These are phyloP conservation scores for Lasiodiplodia citricola DNA, from an alignment of 2,329 filamentous ascomycete species.

Conservation along the genomic window DNA sequence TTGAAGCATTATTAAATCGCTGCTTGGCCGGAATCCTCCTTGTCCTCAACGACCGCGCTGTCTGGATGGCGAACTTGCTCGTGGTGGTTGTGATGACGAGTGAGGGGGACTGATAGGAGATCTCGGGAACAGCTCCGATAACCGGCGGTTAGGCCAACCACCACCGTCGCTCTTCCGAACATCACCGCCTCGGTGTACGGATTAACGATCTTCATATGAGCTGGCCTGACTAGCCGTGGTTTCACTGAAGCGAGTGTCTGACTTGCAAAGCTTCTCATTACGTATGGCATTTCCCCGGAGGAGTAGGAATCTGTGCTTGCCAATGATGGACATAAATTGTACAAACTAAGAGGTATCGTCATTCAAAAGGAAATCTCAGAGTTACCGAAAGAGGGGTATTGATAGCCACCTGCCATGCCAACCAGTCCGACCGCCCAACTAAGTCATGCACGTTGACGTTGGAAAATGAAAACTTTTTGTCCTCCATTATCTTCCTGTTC, in stretches of 20 bases:
- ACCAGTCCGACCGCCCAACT: not conserved
- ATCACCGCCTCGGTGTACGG: not conserved
- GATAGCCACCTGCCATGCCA: constrained; percentile 13
- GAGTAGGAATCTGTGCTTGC: not conserved
- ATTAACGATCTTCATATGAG: not conserved
- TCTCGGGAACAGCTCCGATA: not conserved
- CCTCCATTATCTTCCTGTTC: constrained; percentile 3
- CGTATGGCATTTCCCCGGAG: not conserved
- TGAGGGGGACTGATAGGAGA: not conserved
- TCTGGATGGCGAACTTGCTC: not conserved
- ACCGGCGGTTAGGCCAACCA: not conserved
- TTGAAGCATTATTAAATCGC: not conserved
- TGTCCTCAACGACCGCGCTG: not conserved
- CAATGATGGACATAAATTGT: not conserved
- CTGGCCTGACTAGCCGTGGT: not conserved
- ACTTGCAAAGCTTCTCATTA: constrained; percentile 4
- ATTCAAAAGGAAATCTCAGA: constrained; percentile 15
- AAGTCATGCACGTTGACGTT: not conserved
- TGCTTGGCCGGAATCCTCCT: not conserved
- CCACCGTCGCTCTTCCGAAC: not conserved
- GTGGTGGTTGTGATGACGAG: not conserved
- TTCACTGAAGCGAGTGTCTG: not conserved
- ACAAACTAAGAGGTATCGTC: constrained; percentile 13
- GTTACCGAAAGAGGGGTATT: constrained; percentile 24
- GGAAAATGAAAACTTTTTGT: constrained; percentile 6